Evolutionary conservation across 305 asterid genomes (phyloP), one percentile per base, ranked within the genome.

Genomic region (Withania somnifera): DNA sequence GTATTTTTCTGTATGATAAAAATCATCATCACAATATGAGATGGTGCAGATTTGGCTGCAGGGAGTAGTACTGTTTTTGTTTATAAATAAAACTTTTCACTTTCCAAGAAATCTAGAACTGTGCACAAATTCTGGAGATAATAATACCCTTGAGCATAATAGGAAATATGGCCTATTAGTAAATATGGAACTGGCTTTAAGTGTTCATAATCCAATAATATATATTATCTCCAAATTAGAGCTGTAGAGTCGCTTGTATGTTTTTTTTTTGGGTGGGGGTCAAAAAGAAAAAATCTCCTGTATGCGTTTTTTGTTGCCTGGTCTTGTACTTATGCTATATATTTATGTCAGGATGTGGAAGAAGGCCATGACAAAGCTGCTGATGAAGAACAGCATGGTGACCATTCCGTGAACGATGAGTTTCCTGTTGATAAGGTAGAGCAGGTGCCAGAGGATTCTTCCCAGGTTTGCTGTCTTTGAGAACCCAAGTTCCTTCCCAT

Each of bases 301-400:
- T 17, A 26, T 47, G 58, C 36, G 9, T 24, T 75, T 34, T 73
- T 47, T 5, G 79, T 52, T 26, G 10, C 58, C 50, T 73, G 40
- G 47, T 73, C 10, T 26, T 7, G 79, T 26, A 45, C 22, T 73
- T 47, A 15, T 47, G 36, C 30, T 42, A 15, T 36, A 30, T 45
- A 11, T 57, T 58, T 84, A 56, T 61, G 34, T 82, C 83, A 94
- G 98, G 92, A 90, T 77, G 85, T 83, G 58, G 87, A 14, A 79
- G 90, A 87, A 84, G 90, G 89, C 84, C 82, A 87, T 85, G 92
- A 69, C 14, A 82, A 84, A 83, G 64, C 90, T 83, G 82, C 57
- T 77, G 81, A 56, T 84, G 94, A 91, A 85, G 86, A 88, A 83
- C 89, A 89, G 71, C 86, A 83, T 52, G 73, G 60, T 82, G 91